Evolutionary conservation across 768 basidiomycete species (phyloP), one percentile per base, ranked within the genome.

Genomic region (Holtermannia corniformis): DNA sequence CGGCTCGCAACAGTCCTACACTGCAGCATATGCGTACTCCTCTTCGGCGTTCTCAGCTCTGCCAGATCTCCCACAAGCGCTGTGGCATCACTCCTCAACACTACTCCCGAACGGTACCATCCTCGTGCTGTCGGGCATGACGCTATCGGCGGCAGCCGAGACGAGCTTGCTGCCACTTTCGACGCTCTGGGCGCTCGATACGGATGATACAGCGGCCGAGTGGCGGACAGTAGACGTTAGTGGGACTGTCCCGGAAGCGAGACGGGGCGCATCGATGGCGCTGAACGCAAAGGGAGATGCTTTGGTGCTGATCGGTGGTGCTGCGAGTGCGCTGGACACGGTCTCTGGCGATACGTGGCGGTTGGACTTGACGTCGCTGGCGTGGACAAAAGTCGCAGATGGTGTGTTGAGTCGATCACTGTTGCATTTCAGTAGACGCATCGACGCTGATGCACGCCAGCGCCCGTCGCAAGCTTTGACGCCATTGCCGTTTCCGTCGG

Each of bases 301-400:
- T 44, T 73, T 87, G 20, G 71, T 90, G 51, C 80, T 92, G 14
- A 85, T 88, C 20, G 90, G 90, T 3, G 90, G 90, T 4, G 78
- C 80, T 24, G 81, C 86, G 62, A 79, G 77, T 3, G 63, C 53
- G 32, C 73, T 82, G 41, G 28, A 42, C 76, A 51, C 74, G 68
- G 61, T 55, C 3, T 54, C 55, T 4, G 59, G 47, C 5, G 70
- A 72, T 54, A 40, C 57, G 7, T 72, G 68, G 70, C 44, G 55
- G 3, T 51, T 72, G 28, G 61, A 72, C 47, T 42, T 67, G 47
- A 47, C 26, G 0, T 25, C 25, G 26, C 47, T 47, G 5, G 32
- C 83, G 84, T 70, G 90, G 87, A 14, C 85, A 81, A 82, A 76
- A 84, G 50, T 78, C 84, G 28, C 81, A 83, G 64, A 79, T 80